Conservation (phyloP, 805 yeast genomes). For the Starmerella powellii region DNA sequence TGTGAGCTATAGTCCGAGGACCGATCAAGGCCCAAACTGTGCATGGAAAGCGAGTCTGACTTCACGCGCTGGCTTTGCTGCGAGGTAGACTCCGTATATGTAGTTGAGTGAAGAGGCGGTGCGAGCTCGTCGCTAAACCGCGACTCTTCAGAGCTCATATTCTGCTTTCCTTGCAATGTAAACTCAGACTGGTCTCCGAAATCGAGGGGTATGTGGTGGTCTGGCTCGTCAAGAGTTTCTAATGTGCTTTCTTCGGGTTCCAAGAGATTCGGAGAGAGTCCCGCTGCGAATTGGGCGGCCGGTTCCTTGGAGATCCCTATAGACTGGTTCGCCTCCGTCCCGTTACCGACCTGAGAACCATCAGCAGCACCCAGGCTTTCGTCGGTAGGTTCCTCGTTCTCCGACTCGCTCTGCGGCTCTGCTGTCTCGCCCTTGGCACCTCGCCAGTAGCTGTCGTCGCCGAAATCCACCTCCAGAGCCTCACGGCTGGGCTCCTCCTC, state of each 20-base stretch:
- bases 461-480: constrained; percentile 4
- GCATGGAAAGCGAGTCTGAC: background rate
- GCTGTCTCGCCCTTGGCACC: background rate
- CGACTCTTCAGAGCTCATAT: too few species aligned
- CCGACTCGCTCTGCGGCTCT: background rate
- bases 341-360: background rate
- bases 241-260: background rate
- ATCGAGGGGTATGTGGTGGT: too few species aligned
- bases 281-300: constrained; percentile 14
- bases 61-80: too few species aligned
- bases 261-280: constrained; percentile 5
- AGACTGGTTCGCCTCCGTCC: background rate
- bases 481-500: constrained; percentile 4
- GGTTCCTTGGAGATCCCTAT: constrained; percentile 13
- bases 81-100: too few species aligned
- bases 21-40: background rate
- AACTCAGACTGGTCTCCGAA: too few species aligned
- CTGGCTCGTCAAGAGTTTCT: too few species aligned
- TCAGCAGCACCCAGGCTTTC: too few species aligned
- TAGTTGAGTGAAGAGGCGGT: too few species aligned
- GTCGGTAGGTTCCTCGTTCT: too few species aligned
- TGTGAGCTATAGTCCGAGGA: too few species aligned
- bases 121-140: too few species aligned
- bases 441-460: constrained; percentile 11
- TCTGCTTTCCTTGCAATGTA: too few species aligned